Evolutionary conservation across 768 basidiomycete genomes (phyloP).

Genomic region (Tylopilus rubrobrunneus): DNA sequence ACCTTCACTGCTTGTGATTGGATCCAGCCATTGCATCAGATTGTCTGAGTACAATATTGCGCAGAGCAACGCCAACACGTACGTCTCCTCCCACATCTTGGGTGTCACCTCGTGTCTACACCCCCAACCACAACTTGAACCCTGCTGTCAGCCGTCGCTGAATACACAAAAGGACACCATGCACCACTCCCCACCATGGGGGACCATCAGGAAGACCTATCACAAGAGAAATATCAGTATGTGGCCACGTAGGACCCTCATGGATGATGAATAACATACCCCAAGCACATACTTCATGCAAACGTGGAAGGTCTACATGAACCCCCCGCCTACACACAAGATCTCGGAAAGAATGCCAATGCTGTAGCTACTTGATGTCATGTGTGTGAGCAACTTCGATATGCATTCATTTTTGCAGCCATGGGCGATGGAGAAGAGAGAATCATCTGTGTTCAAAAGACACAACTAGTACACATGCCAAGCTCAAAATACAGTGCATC

Average conservation of each 20-base stretch:
- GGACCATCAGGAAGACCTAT: conserved; percentile 73
- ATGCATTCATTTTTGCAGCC: conserved; percentile 52
- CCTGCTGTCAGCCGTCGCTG: no score
- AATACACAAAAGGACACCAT: no score
- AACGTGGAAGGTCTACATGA: conserved; percentile 51
- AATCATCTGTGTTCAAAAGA: conserved; percentile 36
- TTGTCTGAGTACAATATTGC: conserved; percentile 97
- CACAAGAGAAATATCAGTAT: conserved; percentile 1
- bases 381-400: conserved; percentile 50
- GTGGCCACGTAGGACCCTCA: neutral
- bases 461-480: neutral
- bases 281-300: conserved; percentile 55
- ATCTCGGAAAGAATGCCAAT: conserved; percentile 56
- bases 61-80: conserved; percentile 86
- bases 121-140: no score
- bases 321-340: conserved; percentile 41
- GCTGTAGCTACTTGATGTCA: conserved; percentile 56
- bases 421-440: conserved; percentile 52
- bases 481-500: no score
- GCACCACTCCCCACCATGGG: conserved; percentile 38
- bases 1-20: conserved; percentile 83
- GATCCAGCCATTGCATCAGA: conserved; percentile 85
- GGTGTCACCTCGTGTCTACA: conserved; percentile 78
- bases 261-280: conserved; percentile 40
- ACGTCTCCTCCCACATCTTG: conserved; percentile 97